Evolutionary conservation across 164 flowering plant genomes (phyloP).

Genomic region (Litsea cubeba): DNA sequence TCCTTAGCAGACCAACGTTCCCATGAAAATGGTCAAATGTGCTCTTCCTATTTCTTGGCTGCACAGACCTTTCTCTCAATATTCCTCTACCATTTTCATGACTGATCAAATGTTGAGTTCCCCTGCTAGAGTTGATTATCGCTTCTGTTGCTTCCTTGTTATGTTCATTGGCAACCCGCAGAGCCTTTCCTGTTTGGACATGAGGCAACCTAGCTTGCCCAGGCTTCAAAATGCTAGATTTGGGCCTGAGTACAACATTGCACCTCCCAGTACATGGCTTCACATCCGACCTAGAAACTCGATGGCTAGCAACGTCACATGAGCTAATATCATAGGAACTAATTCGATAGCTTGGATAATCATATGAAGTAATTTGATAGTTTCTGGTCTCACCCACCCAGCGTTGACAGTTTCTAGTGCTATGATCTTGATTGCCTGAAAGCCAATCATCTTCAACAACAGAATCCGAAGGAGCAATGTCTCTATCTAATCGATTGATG

Average conservation of each 20-base stretch:
- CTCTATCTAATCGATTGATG: slow-evolving; percentile 9
- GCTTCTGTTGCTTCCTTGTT: background rate
- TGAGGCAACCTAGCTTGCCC: slow-evolving; percentile 11
- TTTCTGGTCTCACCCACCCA: background rate
- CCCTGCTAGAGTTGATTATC: slow-evolving; percentile 2
- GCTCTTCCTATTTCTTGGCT: background rate
- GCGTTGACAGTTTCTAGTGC: slow-evolving; percentile 10
- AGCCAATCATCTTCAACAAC: background rate
- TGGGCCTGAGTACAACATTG: slow-evolving; percentile 17
- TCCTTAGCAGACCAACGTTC: background rate
- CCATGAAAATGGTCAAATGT: background rate
- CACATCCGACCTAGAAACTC: slow-evolving; percentile 3
- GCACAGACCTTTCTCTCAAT: background rate
- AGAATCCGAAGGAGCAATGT: background rate
- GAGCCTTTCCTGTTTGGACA: slow-evolving; percentile 6
- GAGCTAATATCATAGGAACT: background rate
- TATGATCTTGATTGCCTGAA: slow-evolving; percentile 1
- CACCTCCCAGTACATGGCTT: slow-evolving; percentile 16
- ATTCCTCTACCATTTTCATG: slow-evolving; percentile 3
- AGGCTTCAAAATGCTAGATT: slow-evolving; percentile 17
- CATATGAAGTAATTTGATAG: slow-evolving; percentile 7
- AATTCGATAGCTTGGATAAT: slow-evolving; percentile 12
- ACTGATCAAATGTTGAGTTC: slow-evolving; percentile 5
- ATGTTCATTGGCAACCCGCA: background rate
- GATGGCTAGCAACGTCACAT: slow-evolving; percentile 8